Evolutionary conservation across 1,284 basidiomycete species (phyloP).

Genomic region (Puccinia horiana): DNA sequence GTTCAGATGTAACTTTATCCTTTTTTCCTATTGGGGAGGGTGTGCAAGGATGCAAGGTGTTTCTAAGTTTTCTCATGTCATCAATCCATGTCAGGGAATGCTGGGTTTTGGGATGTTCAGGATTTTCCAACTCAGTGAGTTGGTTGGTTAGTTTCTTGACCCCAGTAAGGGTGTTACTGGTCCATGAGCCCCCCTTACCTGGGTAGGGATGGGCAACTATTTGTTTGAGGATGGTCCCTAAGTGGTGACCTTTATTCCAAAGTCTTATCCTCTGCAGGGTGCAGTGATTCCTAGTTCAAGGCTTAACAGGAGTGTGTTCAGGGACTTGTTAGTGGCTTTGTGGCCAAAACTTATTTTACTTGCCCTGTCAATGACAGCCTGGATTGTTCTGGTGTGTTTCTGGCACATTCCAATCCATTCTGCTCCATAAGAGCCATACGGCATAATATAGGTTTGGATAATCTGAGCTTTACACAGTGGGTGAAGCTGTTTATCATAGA

Average conservation of each 20-base stretch:
- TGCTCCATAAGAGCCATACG: not conserved
- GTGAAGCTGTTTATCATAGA: not conserved
- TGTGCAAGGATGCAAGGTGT: no score
- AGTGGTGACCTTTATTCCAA: not conserved
- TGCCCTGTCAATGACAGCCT: not conserved
- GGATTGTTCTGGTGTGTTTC: not conserved
- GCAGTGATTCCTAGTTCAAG: not conserved
- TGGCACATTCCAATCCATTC: conserved; percentile 9
- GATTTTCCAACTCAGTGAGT: no score
- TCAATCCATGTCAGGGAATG: no score
- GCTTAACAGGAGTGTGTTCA: not conserved
- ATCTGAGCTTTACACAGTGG: not conserved
- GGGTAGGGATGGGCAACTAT: not conserved
- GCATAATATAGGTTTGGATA: not conserved
- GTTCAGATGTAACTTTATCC: no score
- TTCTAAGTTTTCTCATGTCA: no score
- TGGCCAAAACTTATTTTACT: not conserved
- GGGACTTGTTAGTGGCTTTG: not conserved
- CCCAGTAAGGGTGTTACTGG: not conserved
- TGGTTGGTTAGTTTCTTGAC: no score
- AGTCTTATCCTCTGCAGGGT: not conserved
- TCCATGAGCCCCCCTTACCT: not conserved
- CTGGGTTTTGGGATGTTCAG: no score
- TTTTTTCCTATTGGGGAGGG: no score
- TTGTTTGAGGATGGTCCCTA: not conserved